Percentiles rank a stretch among this genome's conserved stretches.
Conservation (phyloP, 495 filamentous ascomycete genomes). For the Barbatosphaeria neglecta region DNA sequence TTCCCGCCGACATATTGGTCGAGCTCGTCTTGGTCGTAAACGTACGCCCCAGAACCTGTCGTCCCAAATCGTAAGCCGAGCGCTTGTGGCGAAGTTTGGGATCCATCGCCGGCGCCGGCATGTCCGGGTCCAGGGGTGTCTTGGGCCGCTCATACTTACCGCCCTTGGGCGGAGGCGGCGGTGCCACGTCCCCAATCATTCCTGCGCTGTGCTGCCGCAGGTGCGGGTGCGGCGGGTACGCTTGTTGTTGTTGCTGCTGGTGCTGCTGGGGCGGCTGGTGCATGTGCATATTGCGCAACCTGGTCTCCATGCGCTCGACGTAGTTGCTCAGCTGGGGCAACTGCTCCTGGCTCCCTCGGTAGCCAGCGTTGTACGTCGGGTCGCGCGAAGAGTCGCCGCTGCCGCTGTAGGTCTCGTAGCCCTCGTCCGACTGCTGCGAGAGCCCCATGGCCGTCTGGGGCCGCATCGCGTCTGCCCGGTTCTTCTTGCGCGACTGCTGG, state of each 20-base stretch:
- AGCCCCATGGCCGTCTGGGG: conserved; percentile 68
- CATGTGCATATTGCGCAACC: conserved; percentile 61
- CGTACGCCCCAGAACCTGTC: conserved; percentile 56
- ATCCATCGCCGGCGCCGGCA: conserved; percentile 12
- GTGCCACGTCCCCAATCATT: conserved; percentile 35
- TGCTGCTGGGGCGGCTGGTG: no score
- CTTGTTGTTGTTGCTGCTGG: no score
- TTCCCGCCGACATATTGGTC: conserved; percentile 59
- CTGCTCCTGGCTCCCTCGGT: conserved; percentile 39
- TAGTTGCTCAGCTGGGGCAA: conserved; percentile 69
- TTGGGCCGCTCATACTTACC: conserved; percentile 33
- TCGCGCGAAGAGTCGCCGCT: conserved; percentile 33
- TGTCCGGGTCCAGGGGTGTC: conserved; percentile 32
- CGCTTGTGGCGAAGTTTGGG: conserved; percentile 46
- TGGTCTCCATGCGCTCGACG: conserved; percentile 77
- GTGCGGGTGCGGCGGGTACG: no score
- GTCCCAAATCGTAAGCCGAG: conserved; percentile 74
- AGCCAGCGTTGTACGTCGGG: conserved; percentile 20
- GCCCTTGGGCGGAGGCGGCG: conserved; percentile 54
- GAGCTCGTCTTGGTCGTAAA: conserved; percentile 80
- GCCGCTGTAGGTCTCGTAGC: conserved; percentile 39
- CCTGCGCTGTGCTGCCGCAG: conserved; percentile 44
- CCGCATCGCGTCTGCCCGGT: conserved; percentile 26
- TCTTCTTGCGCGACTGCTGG: conserved; percentile 24
- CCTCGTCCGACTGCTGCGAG: conserved; percentile 40